Evolutionary conservation across 352 stramenopile species (phyloP), one percentile per base, ranked within the genome.

Genomic region (Pythium graminicola): DNA sequence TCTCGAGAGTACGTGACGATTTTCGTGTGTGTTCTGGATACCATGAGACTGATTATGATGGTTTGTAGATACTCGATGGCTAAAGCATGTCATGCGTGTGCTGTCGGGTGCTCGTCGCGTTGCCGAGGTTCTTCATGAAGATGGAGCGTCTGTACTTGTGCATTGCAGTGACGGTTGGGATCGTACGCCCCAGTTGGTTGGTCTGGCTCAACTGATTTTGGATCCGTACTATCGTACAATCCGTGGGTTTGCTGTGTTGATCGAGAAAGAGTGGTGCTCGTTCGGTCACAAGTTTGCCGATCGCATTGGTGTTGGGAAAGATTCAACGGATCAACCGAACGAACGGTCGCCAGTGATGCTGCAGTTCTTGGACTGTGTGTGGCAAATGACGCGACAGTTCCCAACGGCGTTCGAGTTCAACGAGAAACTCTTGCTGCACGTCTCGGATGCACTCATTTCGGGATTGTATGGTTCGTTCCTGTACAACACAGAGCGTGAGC

Each of bases 121-220:
- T 36, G 31, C 31, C 8, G 31, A 36, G 31, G 31, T 36, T 14
- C 31, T 36, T 9, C 31, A 36, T 14, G 31, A 36, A 14, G 31
- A 36, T 36, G 31, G 31, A 14, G 31, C 77, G 0, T 92, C 79
- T 3, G 80, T 71, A 19, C 74, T 94, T 33, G 85, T 95, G 16
- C 85, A 95, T 52, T 95, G 85, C 61, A 93, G 80, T 51, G 84
- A 95, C 47, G 85, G 84, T 7, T 95, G 85, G 84, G 85, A 95
- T 41, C 85, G 85, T 33, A 95, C 85, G 17, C 50, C 79, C 5
- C 85, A 95, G 57, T 57, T 95, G 8, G 80, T 69, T 31, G 72
- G 73, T 38, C 57, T 95, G 6, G 81, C 85, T 4, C 82, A 95
- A 55, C 64, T 95, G 26, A 91, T 95, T 73, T 86, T 95, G 19